These are phyloP conservation scores for Prorocentrum cordatum DNA, from an alignment of 169 alveolate species.

Conservation along the genomic window DNA sequence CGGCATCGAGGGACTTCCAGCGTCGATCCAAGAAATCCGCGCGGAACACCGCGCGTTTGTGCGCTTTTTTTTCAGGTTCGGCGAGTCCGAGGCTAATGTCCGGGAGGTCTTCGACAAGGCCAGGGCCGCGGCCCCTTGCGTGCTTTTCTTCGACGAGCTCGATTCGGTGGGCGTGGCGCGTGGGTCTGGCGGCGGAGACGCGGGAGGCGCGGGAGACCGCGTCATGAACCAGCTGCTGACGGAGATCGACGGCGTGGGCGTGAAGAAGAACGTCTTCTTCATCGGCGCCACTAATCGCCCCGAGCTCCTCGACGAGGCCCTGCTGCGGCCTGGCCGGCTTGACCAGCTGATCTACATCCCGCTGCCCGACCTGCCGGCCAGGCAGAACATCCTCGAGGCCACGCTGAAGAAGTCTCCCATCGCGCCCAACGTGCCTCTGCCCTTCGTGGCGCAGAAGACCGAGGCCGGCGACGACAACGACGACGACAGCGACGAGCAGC, in stretches of 20 bases:
- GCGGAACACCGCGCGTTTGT: no score
- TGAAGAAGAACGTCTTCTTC: slow-evolving; percentile 96
- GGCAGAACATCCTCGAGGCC: slow-evolving; percentile 77
- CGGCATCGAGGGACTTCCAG: no score
- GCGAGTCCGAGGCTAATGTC: slow-evolving; percentile 87
- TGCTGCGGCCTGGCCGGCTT: slow-evolving; percentile 98
- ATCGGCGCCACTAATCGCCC: slow-evolving; percentile 99
- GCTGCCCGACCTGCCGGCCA: slow-evolving; percentile 88
- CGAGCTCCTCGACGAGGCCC: slow-evolving; percentile 97
- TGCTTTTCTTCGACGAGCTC: slow-evolving; percentile 97
- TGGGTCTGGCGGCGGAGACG: slow-evolving; percentile 82
- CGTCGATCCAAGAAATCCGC: no score
- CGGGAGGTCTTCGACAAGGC: slow-evolving; percentile 99
- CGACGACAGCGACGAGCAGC: no score
- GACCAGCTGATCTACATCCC: slow-evolving; percentile 99
- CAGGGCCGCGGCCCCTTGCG: slow-evolving; percentile 99
- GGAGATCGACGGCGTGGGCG: slow-evolving; percentile 98
- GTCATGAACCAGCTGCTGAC: slow-evolving; percentile 98
- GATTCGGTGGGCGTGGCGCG: slow-evolving; percentile 92
- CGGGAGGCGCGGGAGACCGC: slow-evolving; percentile 98
- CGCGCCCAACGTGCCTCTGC: slow-evolving; percentile 93
- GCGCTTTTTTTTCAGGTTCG: no score
- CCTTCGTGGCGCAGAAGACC: slow-evolving; percentile 96
- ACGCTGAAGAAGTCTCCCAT: slow-evolving; percentile 94
- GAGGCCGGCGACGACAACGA: no score